phyloP scores from a whole-genome alignment of 2,329 filamentous ascomycete species.

The Ascochyta rabiei region DNA sequence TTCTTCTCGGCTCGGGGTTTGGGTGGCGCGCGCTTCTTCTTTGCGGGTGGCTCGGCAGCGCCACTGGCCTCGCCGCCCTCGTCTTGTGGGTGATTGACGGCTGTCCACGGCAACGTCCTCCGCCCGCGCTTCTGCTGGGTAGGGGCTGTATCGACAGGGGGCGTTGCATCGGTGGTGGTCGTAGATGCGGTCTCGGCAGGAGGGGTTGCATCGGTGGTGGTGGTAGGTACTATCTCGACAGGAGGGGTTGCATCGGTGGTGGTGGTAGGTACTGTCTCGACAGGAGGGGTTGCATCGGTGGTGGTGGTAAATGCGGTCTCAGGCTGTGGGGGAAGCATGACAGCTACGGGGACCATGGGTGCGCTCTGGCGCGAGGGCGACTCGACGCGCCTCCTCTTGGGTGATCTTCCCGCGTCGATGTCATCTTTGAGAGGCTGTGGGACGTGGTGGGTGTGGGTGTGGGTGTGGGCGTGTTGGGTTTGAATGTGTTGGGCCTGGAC shows the following conservation, averaged over 20 bases:
- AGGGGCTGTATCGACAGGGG: conserved; percentile 1
- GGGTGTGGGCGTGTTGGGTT: not conserved
- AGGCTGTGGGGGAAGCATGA: conserved; percentile 11
- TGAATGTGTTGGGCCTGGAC: not conserved
- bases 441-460: not conserved
- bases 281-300: not conserved
- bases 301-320: not conserved
- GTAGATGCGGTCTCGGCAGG: not conserved
- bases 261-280: not conserved
- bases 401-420: conserved; percentile 19
- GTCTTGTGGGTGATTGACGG: conserved; percentile 37
- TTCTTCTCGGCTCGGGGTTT: conserved; percentile 20
- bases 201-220: not conserved
- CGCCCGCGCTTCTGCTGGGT: conserved; percentile 14
- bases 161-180: not conserved
- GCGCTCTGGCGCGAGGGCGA: conserved; percentile 6
- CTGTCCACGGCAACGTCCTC: conserved; percentile 31
- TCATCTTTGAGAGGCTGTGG: conserved; percentile 17
- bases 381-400: conserved; percentile 32
- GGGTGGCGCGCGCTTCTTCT: conserved; percentile 20
- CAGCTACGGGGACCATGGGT: conserved; percentile 3
- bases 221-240: not conserved
- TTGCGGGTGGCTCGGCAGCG: conserved; percentile 11
- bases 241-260: not conserved
- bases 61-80: conserved; percentile 18